phyloP scores from a whole-genome alignment of 306 rosid genomes.

The Alnus glutinosa region DNA sequence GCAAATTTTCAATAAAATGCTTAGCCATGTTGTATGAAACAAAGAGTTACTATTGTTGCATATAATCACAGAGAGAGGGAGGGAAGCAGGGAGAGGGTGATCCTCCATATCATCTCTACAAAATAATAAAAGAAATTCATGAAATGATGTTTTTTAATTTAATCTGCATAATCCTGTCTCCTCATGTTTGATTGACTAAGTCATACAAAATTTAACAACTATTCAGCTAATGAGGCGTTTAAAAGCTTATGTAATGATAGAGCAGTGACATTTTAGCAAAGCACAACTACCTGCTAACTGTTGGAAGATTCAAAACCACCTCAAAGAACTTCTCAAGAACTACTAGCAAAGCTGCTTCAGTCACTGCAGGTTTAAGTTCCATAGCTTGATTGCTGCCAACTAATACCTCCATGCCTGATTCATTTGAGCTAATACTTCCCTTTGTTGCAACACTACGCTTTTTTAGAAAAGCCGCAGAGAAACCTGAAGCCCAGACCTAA shows the following conservation, averaged over 20 bases:
- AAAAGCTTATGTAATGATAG: neutral
- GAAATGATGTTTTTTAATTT: neutral
- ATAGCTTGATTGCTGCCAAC: conserved; percentile 35
- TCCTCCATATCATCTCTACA: neutral
- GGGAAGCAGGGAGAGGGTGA: too few species aligned
- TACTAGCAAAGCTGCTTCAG: conserved; percentile 75
- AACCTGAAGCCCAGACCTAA: conserved; percentile 99
- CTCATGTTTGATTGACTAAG: conserved; percentile 2
- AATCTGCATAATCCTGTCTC: neutral
- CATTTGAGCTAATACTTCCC: conserved; percentile 44
- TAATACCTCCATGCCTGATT: conserved; percentile 45
- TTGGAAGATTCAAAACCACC: conserved; percentile 81
- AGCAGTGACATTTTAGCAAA: neutral
- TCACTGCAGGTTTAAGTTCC: conserved; percentile 68
- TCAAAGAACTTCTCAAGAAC: conserved; percentile 72
- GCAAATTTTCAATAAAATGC: neutral
- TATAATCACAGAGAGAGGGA: too few species aligned
- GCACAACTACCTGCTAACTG: conserved; percentile 68
- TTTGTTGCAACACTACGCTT: conserved; percentile 83
- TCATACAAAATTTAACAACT: neutral
- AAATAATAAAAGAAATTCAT: neutral
- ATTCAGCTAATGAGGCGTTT: neutral
- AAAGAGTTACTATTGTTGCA: neutral
- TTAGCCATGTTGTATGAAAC: neutral
- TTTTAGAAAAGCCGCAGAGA: conserved; percentile 94